phyloP scores from a whole-genome alignment of 169 alveolate species.

The Eimeria nieschulzi region DNA sequence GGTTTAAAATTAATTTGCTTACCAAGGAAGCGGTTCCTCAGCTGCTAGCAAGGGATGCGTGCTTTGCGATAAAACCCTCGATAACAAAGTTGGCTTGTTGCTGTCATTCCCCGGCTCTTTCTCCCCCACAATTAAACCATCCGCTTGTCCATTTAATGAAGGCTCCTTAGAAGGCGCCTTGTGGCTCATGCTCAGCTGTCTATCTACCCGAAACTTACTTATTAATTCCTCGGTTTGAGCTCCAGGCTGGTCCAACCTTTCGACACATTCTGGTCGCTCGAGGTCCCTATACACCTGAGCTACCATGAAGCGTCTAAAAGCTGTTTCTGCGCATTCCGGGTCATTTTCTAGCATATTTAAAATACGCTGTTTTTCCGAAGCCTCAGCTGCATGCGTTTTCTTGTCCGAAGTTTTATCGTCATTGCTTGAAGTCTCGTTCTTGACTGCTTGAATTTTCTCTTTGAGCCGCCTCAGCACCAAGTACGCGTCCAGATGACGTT shows the following conservation, averaged over 20 bases:
- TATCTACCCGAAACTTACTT: too few relatives aligned
- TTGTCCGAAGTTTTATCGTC: not conserved
- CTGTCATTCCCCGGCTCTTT: not conserved
- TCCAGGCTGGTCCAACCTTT: not conserved
- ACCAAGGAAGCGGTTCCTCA: conserved; percentile 36
- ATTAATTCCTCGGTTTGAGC: conserved; percentile 28
- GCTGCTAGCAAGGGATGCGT: conserved; percentile 41
- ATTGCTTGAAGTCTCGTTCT: not conserved
- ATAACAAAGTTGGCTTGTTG: not conserved
- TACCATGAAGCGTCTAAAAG: conserved; percentile 45
- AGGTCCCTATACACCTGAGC: conserved; percentile 46
- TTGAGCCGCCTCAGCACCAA: conserved; percentile 28
- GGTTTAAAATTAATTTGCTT: not conserved
- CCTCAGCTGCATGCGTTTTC: not conserved
- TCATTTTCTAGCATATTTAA: conserved; percentile 22
- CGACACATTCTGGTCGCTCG: conserved; percentile 7
- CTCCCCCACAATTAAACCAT: not conserved
- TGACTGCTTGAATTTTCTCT: not conserved
- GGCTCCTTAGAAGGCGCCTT: too few relatives aligned
- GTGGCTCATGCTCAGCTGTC: too few relatives aligned
- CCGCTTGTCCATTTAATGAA: not conserved
- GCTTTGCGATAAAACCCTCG: conserved; percentile 19
- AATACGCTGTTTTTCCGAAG: not conserved
- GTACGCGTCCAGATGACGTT: conserved; percentile 54
- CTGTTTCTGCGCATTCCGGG: conserved; percentile 48